Evolutionary conservation across 768 basidiomycete species (phyloP).

Genomic region (Hericium coralloides): DNA sequence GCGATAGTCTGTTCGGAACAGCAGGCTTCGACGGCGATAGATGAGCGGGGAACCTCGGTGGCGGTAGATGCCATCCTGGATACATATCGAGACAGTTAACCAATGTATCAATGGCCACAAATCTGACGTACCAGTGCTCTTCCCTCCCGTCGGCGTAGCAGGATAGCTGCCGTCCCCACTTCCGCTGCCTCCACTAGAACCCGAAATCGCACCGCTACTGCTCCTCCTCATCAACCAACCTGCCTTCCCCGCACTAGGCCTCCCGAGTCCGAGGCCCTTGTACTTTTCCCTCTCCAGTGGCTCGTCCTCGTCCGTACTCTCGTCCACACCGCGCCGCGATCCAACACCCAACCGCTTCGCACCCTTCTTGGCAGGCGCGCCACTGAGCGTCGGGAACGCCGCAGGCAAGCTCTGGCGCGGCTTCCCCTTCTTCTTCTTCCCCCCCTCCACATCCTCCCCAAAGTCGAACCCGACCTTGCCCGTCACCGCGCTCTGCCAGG

Average conservation of each 20-base stretch:
- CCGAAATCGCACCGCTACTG: conserved; percentile 77
- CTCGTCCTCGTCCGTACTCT: conserved; percentile 53
- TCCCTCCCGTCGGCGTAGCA: conserved; percentile 52
- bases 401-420: conserved; percentile 70
- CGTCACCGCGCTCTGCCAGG: conserved; percentile 77
- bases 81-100: not conserved
- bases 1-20: conserved; percentile 25
- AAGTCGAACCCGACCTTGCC: conserved; percentile 49
- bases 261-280: conserved; percentile 57
- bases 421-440: conserved; percentile 37
- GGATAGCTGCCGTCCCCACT: conserved; percentile 37
- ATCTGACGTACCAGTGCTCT: conserved; percentile 29
- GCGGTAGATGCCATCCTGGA: conserved; percentile 49
- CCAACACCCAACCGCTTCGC: not conserved
- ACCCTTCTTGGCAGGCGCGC: conserved; percentile 12
- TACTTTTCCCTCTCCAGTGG: conserved; percentile 38
- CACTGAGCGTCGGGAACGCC: conserved; percentile 40
- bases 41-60: conserved; percentile 37
- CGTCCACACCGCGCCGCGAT: conserved; percentile 25
- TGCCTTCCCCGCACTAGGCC: conserved; percentile 29
- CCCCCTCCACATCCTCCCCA: conserved; percentile 27
- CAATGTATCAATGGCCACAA: conserved; percentile 3
- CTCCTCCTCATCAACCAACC: conserved; percentile 64
- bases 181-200: conserved; percentile 44
- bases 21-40: conserved; percentile 38